Base-by-base conservation (phyloP, 2,329 filamentous ascomycete species). In the Torrubiella hemipterigena region DNA sequence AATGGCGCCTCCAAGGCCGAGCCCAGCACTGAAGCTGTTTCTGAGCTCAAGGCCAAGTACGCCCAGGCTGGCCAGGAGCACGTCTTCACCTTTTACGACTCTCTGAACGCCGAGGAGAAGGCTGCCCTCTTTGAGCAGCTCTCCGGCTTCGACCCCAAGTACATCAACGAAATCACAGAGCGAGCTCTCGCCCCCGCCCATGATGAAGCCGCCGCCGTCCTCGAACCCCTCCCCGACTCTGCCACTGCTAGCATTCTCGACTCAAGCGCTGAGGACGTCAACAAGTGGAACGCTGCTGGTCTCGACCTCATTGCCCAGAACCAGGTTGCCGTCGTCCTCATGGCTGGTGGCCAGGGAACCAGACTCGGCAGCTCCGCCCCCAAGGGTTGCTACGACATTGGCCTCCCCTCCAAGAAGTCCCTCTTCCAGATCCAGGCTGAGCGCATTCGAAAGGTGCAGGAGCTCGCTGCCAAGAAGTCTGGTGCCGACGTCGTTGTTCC, bases 391-490 rank as follows among this genome's bases (percentile, higher is more conserved):
- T 98, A 83, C 61, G 80, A 98, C 53, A 96, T 98, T 55, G 86
- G 86, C 13, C 73, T 98, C 35, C 85, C 89, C 19, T 94, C 85
- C 44, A 63, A 80, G 52, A 98, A 98, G 67, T 86, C 86, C 12
- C 72, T 98, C 37, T 98, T 98, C 71, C 87, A 96, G 66, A 82
- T 98, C 46, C 91, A 98, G 61, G 91, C 82, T 27, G 87, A 98
- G 72, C 72, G 91, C 33, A 96, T 98, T 51, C 69, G 69, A 48
- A 93, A 86, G 64, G 62, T 93, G 7, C 82, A 96, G 61, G 61
- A 77, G 47, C 65, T 96, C 41, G 87, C 89, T 26, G 69, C 76
- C 45, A 76, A 81, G 55, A 75, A 78, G 52, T 65, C 73, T 32
- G 70, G 70, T 35, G 42, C 42, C 38, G 64, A 63, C 29, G 74